A percentile compares a stretch with the other conserved stretches of the same genome.
These are phyloP conservation scores for Apiospora koreana DNA, from an alignment of 2,329 filamentous ascomycete species.

Conservation along the genomic window DNA sequence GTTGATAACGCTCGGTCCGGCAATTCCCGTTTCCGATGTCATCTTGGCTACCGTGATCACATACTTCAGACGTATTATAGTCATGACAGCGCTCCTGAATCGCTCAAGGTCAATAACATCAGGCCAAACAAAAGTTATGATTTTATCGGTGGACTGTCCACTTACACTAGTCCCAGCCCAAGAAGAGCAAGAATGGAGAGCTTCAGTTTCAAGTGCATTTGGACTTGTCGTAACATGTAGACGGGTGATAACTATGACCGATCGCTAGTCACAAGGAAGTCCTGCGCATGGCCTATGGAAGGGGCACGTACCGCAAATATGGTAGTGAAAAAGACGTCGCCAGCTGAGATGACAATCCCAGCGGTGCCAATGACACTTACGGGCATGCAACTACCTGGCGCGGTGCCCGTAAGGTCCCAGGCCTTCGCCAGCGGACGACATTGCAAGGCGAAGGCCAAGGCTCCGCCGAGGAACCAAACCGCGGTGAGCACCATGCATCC, in stretches of 20 bases:
- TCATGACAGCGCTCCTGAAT: neutral
- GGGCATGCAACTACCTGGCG: neutral
- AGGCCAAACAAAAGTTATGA: too few relatives aligned
- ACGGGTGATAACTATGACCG: neutral
- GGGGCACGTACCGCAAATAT: neutral
- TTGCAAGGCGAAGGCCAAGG: neutral
- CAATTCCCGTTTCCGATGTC: neutral
- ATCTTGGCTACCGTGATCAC: neutral
- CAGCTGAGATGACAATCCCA: neutral
- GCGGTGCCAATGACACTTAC: neutral
- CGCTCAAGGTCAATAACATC: neutral
- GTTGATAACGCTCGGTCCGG: neutral
- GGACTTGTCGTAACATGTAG: neutral
- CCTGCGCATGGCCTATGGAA: neutral
- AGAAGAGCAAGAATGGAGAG: neutral
- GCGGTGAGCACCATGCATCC: neutral
- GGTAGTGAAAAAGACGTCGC: neutral
- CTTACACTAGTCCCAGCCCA: neutral
- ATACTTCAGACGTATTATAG: neutral
- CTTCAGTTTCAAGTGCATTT: neutral
- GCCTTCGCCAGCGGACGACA: neutral
- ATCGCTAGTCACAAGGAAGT: neutral
- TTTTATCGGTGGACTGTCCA: neutral
- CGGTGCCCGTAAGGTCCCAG: neutral
- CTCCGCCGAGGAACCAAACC: neutral